Conservation (phyloP, 495 filamentous ascomycete genomes). For the Xylaria flabelliformis region DNA sequence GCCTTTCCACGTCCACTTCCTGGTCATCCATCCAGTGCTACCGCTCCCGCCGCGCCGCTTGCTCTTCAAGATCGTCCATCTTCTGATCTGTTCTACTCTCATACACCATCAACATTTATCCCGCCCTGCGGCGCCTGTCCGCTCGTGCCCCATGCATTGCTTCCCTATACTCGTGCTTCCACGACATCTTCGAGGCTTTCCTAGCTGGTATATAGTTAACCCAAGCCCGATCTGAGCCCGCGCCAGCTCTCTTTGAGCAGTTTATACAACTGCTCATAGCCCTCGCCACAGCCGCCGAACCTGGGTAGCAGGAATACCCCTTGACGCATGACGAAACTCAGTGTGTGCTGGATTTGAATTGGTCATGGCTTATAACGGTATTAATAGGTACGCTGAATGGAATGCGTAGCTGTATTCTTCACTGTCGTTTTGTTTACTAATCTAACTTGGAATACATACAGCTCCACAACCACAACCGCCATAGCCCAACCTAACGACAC, state of each 20-base stretch:
- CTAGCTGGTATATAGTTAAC: constrained; percentile 11
- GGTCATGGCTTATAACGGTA: constrained; percentile 27
- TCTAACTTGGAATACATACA: not conserved
- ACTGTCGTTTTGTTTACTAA: not conserved
- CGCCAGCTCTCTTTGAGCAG: constrained; percentile 14
- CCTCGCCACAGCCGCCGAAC: not conserved
- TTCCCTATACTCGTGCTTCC: constrained; percentile 13
- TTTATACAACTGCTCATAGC: not conserved
- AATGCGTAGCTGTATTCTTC: constrained; percentile 2
- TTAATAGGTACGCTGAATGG: constrained; percentile 19
- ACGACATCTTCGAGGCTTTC: constrained; percentile 24
- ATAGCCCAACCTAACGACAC: constrained; percentile 15
- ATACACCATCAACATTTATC: not conserved
- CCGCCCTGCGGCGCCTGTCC: constrained; percentile 9
- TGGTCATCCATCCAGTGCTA: not conserved
- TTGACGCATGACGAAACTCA: constrained; percentile 8
- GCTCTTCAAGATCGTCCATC: not conserved
- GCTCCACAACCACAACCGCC: constrained; percentile 19
- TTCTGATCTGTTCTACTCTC: constrained; percentile 9
- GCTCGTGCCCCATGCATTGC: constrained; percentile 29
- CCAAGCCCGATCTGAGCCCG: constrained; percentile 9
- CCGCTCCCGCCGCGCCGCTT: not conserved
- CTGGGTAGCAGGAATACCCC: not conserved
- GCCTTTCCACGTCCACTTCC: constrained; percentile 4
- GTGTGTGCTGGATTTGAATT: not conserved